phyloP scores from a whole-genome alignment of 2,329 filamentous ascomycete genomes.

The Plectosphaerella cucumerina region DNA sequence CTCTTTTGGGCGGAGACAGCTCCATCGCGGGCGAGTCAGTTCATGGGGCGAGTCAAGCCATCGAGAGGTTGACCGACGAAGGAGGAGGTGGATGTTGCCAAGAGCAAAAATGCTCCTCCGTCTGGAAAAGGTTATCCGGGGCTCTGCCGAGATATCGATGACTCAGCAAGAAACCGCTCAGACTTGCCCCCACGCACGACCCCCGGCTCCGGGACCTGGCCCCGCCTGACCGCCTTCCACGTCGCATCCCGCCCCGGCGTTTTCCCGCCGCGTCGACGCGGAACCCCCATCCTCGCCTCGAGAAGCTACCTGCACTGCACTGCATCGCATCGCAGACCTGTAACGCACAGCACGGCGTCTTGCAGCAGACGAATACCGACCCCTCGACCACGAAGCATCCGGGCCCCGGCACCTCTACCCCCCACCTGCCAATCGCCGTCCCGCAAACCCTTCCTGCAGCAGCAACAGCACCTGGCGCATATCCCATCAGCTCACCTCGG shows the following conservation, averaged over 20 bases:
- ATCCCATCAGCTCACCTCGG: too few relatives aligned
- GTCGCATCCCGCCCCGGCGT: not conserved
- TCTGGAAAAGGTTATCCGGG: not conserved
- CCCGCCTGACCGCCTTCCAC: not conserved
- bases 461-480: not conserved
- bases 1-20: not conserved
- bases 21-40: not conserved
- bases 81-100: not conserved
- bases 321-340: not conserved
- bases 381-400: not conserved
- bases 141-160: not conserved
- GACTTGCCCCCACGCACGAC: not conserved
- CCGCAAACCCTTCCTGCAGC: not conserved
- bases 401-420: not conserved
- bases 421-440: not conserved
- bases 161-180: not conserved
- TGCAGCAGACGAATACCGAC: too few relatives aligned
- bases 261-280: not conserved
- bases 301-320: not conserved
- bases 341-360: too few relatives aligned
- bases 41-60: not conserved
- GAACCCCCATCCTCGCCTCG: not conserved
- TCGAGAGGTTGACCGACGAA: not conserved
- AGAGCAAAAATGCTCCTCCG: not conserved
- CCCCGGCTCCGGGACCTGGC: not conserved